Evolutionary conservation across 345 rosid genomes (phyloP), one percentile per base, ranked within the genome.

Genomic region (Acer yangbiense): DNA sequence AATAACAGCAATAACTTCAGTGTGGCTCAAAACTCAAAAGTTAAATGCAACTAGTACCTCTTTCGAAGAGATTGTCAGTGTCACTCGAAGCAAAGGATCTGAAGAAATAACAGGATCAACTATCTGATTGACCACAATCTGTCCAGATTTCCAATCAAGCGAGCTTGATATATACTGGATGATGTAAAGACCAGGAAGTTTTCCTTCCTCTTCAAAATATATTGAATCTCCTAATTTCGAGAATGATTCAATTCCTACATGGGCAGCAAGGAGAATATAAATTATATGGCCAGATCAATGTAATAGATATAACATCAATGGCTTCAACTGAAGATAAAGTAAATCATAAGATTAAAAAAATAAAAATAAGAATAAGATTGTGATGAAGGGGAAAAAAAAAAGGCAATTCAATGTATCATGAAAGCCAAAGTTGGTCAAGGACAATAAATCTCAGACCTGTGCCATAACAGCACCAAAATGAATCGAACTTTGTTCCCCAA

Each of bases 391-490:
- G 27, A 17, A 44, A 32, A 58, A 32, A 58, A 75, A 46, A 10
- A 8, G 8, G 62, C 25, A 65, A 20, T 55, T 76, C 6, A 60
- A 39, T 55, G 17, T 39, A 57, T 18, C 27, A 12, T 27, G 65
- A 44, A 72, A 41, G 50, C 12, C 8, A 61, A 21, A 61, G 63
- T 32, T 6, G 41, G 60, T 71, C 21, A 39, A 35, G 25, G 35
- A 65, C 0, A 66, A 78, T 48, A 65, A 54, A 48, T 54, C 65
- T 55, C 74, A 68, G 44, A 93, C 98, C 99, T 84, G 98, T 94
- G 75, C 97, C 98, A 85, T 96, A 96, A 81, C 98, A 96, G 88
- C 99, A 96, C 99, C 99, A 96, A 79, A 96, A 96, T n/a, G 94
- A 68, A 63, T 81, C 64, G 62, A 83, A 84, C 27, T 82, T 85